phyloP scores from a whole-genome alignment of 768 basidiomycete species.

The Mycena leptocephala region DNA sequence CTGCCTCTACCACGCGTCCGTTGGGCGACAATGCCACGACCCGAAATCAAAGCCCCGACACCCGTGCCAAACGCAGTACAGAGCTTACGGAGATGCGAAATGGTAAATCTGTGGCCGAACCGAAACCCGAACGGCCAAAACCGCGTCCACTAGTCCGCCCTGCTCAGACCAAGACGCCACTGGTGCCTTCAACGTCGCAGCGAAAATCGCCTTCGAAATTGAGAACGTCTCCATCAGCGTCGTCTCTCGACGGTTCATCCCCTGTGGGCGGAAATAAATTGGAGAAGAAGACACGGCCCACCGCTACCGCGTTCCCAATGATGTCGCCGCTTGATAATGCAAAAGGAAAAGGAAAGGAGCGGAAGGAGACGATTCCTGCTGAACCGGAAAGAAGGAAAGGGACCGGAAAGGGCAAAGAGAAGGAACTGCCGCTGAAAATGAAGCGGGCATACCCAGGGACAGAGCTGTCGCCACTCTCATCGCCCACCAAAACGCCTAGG shows the following conservation, averaged over 20 bases:
- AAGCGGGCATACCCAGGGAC: not conserved
- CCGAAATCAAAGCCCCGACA: not conserved
- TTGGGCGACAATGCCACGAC: constrained; percentile 24
- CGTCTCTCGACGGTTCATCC: not conserved
- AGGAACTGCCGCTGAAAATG: not conserved
- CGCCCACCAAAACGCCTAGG: not conserved
- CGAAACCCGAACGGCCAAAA: constrained; percentile 1
- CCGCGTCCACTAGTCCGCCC: not conserved
- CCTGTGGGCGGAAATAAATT: not conserved
- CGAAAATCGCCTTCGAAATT: not conserved
- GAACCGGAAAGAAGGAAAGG: not conserved
- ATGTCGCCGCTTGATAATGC: constrained; percentile 1
- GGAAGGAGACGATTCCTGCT: not conserved
- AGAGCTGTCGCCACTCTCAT: constrained; percentile 17
- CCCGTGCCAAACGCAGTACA: not conserved
- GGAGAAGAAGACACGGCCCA: not conserved
- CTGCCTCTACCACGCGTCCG: constrained; percentile 27
- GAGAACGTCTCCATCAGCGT: not conserved
- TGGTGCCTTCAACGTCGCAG: not conserved
- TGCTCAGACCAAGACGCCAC: not conserved
- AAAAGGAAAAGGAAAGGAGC: constrained; percentile 22
- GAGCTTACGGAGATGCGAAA: not conserved
- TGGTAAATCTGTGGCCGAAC: not conserved
- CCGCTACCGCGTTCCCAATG: not conserved
- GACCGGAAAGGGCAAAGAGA: constrained; percentile 13